Evolutionary conservation across 2,329 filamentous ascomycete genomes (phyloP).

Genomic region (Daldinia sp.): DNA sequence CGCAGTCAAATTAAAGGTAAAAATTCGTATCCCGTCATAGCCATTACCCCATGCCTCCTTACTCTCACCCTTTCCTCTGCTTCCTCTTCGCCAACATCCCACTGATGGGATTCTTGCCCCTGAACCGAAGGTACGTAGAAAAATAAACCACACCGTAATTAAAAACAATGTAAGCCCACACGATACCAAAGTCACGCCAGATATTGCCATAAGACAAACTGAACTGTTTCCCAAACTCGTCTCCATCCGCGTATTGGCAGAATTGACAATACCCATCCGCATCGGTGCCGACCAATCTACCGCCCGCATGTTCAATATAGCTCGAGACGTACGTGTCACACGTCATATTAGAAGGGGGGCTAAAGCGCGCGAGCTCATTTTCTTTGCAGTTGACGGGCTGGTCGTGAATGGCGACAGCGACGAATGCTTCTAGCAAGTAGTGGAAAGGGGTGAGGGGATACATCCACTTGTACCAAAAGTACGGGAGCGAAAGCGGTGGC

Average conservation of each 20-base stretch:
- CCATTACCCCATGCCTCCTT: background rate
- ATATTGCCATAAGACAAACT: constrained; percentile 68
- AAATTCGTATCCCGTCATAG: background rate
- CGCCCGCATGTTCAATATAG: constrained; percentile 63
- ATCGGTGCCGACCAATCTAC: constrained; percentile 68
- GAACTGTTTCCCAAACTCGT: constrained; percentile 66
- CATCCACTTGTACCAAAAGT: constrained; percentile 72
- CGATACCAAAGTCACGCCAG: constrained; percentile 73
- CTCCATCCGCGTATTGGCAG: constrained; percentile 69
- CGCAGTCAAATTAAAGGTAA: background rate
- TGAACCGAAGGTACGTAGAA: constrained; percentile 52
- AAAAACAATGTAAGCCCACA: constrained; percentile 69
- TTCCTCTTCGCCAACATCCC: constrained; percentile 43
- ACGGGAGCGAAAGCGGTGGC: constrained; percentile 63
- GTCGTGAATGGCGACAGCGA: constrained; percentile 63
- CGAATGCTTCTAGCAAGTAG: constrained; percentile 70
- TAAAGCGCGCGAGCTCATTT: constrained; percentile 67
- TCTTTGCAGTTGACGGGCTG: constrained; percentile 63
- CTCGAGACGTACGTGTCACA: constrained; percentile 67
- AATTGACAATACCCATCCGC: constrained; percentile 67
- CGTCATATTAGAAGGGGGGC: constrained; percentile 63
- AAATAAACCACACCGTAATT: constrained; percentile 60
- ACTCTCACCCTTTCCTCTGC: constrained; percentile 14
- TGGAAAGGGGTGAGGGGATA: constrained; percentile 74
- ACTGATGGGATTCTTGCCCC: constrained; percentile 51